Evolutionary conservation across 1,139 yeast genomes (phyloP).

Genomic region (Saccharomyces uvarum): DNA sequence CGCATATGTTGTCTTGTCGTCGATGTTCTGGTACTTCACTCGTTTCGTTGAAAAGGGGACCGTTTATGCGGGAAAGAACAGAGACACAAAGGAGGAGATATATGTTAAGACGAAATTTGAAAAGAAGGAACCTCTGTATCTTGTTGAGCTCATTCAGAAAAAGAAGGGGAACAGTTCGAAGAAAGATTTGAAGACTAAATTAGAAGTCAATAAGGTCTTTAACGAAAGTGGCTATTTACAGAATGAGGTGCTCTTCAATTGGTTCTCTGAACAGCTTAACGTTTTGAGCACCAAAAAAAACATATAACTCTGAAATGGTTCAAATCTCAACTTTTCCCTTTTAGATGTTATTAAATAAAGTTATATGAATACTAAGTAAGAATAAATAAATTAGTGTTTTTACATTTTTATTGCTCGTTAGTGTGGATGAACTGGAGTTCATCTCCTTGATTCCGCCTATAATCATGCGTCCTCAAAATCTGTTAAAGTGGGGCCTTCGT

Average conservation of each 20-base stretch:
- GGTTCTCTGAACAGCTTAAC: conserved; percentile 23
- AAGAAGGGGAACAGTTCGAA: background rate
- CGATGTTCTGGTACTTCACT: conserved; percentile 42
- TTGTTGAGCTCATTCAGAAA: conserved; percentile 12
- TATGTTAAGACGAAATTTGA: conserved; percentile 17
- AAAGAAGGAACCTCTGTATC: conserved; percentile 18
- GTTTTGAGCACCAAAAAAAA: conserved; percentile 16
- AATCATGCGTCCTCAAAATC: conserved; percentile 4
- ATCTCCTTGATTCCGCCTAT: too few relatives aligned
- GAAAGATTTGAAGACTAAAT: conserved; percentile 9
- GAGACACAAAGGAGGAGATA: conserved; percentile 9
- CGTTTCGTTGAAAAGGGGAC: conserved; percentile 47
- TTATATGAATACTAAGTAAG: background rate
- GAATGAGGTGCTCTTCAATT: conserved; percentile 19
- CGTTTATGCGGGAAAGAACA: conserved; percentile 50
- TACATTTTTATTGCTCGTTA: background rate
- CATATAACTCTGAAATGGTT: conserved; percentile 1
- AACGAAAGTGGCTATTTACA: conserved; percentile 28
- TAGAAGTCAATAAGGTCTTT: conserved; percentile 26
- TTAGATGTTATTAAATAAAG: background rate
- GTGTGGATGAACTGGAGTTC: background rate
- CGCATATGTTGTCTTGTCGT: conserved; percentile 46
- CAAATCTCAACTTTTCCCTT: background rate
- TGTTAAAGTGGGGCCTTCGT: conserved; percentile 32
- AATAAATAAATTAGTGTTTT: background rate